Evolutionary conservation across 169 alveolate species (phyloP).

Genomic region (Perkinsus chesapeaki): DNA sequence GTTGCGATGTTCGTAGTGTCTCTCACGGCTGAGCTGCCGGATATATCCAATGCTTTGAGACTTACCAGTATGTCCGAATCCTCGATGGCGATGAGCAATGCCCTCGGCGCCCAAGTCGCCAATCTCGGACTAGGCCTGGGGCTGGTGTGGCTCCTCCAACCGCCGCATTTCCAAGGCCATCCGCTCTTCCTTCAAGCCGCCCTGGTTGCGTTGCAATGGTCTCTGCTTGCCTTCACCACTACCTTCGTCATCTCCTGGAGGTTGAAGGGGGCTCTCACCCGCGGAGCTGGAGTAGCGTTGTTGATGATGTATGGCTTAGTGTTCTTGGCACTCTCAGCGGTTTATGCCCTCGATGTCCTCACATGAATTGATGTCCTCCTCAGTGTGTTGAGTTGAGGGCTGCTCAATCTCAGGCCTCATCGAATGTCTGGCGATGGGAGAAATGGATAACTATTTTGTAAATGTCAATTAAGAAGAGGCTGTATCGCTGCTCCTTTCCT

Average conservation of each 20-base stretch:
- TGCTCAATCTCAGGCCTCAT: not conserved
- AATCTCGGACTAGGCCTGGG: not conserved
- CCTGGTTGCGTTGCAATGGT: not conserved
- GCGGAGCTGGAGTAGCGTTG: not conserved
- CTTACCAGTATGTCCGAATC: not conserved
- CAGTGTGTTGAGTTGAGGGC: not conserved
- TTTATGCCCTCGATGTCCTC: not conserved
- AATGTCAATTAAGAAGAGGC: too few species aligned
- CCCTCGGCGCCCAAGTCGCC: not conserved
- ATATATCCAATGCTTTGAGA: not conserved
- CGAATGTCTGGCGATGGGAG: too few species aligned
- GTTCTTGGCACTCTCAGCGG: not conserved
- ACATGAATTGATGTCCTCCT: not conserved
- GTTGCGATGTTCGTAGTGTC: not conserved
- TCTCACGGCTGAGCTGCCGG: not conserved
- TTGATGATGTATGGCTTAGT: not conserved
- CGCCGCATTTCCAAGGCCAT: not conserved
- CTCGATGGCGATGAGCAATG: not conserved
- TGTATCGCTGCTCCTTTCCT: too few species aligned
- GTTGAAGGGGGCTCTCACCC: not conserved
- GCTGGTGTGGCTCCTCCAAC: not conserved
- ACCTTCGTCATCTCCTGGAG: not conserved
- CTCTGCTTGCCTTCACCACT: not conserved
- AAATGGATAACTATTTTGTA: too few species aligned
- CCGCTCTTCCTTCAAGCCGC: not conserved